phyloP scores from a whole-genome alignment of 257 asterid species.

The Linaria vulgaris region DNA sequence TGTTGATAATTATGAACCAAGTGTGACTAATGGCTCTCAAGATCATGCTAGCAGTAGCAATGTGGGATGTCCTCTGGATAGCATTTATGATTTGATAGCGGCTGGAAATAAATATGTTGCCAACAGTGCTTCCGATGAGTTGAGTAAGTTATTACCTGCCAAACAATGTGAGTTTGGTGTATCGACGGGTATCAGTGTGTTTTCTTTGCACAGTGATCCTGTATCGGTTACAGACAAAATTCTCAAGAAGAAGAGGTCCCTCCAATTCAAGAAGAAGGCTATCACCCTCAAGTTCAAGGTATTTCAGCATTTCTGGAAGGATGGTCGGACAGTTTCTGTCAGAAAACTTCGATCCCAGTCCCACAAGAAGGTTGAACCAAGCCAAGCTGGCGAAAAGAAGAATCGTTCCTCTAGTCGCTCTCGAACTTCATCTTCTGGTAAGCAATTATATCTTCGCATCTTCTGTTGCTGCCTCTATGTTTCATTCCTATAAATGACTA shows the following conservation, averaged over 20 bases:
- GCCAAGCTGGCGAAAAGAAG: constrained; percentile 54
- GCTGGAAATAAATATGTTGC: constrained; percentile 60
- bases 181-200: constrained; percentile 33
- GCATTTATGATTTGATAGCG: constrained; percentile 44
- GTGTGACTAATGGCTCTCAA: constrained; percentile 23
- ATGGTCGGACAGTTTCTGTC: constrained; percentile 57
- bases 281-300: constrained; percentile 64
- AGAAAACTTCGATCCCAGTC: constrained; percentile 64
- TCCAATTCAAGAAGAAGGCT: constrained; percentile 66
- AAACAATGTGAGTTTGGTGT: constrained; percentile 38
- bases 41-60: constrained; percentile 25
- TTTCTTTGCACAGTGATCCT: constrained; percentile 36
- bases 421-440: constrained; percentile 53
- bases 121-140: constrained; percentile 49
- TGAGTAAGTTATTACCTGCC: constrained; percentile 56
- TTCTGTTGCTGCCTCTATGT: constrained; percentile 3
- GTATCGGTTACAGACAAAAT: constrained; percentile 45
- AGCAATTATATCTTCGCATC: constrained; percentile 25
- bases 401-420: constrained; percentile 63
- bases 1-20: constrained; percentile 12
- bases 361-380: constrained; percentile 69
- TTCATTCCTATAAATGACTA: neutral
- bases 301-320: constrained; percentile 82
- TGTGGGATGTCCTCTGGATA: constrained; percentile 30
- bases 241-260: constrained; percentile 42